Evolutionary conservation across 805 yeast species (phyloP).

Genomic region (Nakazawaea ambrosiae): DNA sequence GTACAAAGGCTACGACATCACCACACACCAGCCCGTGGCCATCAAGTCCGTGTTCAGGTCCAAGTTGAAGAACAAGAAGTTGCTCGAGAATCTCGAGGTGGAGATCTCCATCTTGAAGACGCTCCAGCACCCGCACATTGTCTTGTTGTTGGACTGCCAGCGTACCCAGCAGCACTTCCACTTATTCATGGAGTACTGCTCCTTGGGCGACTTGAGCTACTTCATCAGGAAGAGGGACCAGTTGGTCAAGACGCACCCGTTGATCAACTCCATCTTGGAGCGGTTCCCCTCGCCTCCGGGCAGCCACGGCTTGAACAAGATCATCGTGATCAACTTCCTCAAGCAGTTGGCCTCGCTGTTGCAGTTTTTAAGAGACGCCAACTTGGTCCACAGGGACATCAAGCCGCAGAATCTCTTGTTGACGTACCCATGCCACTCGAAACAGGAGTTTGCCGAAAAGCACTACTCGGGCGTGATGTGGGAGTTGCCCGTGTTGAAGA

Average conservation of each 20-base stretch:
- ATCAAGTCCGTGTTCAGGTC: slow-evolving; percentile 82
- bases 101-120: slow-evolving; percentile 87
- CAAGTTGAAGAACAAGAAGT: slow-evolving; percentile 75
- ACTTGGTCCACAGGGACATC: slow-evolving; percentile 90
- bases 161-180: slow-evolving; percentile 74
- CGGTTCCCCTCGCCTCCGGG: slow-evolving; percentile 77
- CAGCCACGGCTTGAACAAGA: slow-evolving; percentile 73
- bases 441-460: slow-evolving; percentile 45
- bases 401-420: slow-evolving; percentile 87
- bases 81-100: slow-evolving; percentile 84
- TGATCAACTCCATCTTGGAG: slow-evolving; percentile 66
- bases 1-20: slow-evolving; percentile 66
- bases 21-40: slow-evolving; percentile 63
- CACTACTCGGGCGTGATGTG: slow-evolving; percentile 66
- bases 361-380: slow-evolving; percentile 70
- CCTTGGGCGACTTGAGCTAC: slow-evolving; percentile 88
- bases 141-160: slow-evolving; percentile 74
- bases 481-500: slow-evolving; percentile 84
- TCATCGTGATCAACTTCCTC: slow-evolving; percentile 73
- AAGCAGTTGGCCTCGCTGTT: slow-evolving; percentile 84
- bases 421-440: slow-evolving; percentile 73
- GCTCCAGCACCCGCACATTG: slow-evolving; percentile 90
- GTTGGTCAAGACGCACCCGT: slow-evolving; percentile 67
- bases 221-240: slow-evolving; percentile 75
- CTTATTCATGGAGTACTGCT: slow-evolving; percentile 92